Evolutionary conservation across 2,329 filamentous ascomycete species (phyloP), one percentile per base, ranked within the genome.

Genomic region (Pseudovirgaria hyperparasitica): DNA sequence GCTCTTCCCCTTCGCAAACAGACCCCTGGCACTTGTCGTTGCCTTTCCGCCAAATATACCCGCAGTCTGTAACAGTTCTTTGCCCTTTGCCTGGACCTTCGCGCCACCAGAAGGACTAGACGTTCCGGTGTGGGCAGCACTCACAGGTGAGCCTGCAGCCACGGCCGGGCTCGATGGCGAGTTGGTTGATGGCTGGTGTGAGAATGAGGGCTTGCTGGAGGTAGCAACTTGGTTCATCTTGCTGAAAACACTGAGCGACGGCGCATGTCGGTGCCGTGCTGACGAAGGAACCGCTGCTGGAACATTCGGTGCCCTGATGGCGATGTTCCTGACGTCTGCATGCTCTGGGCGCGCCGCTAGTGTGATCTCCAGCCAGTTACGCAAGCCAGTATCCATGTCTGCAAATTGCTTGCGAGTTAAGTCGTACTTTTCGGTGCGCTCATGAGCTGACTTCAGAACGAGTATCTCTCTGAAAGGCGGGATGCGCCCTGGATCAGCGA

Each of bases 1-100:
- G 58, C 71, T 87, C 59, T 81, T 87, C 40, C 86, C 82, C 60
- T 92, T 92, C 39, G 80, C 84, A 52, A 94, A 76, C 37, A 94
- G 57, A 27, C 86, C 87, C 61, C 93, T 93, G 25, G 86, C 85
- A 32, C 84, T 82, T 49, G 82, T 85, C 36, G 71, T 69, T 17
- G 72, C 74, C 45, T 76, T 77, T 14, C 73, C 73, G 33, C 75
- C 70, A 32, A 78, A 60, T 11, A 72, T 59, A 28, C 82, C 84
- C 29, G 86, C 86, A 13, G 78, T 77, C 38, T 90, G 81, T 48
- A 94, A 67, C 16, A 94, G 61, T 43, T 92, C 85, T 59, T 93
- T 94, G 50, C 86, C 76, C 61, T 86, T 87, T 20, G 76, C 70
- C 41, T 82, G 79, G 50, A 86, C 71, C 30, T 52, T 44, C 26